Percentiles rank a stretch among this genome's conserved stretches.
These are phyloP conservation scores for Alternaria solani DNA, from an alignment of 2,329 filamentous ascomycete genomes.

Conservation along the genomic window DNA sequence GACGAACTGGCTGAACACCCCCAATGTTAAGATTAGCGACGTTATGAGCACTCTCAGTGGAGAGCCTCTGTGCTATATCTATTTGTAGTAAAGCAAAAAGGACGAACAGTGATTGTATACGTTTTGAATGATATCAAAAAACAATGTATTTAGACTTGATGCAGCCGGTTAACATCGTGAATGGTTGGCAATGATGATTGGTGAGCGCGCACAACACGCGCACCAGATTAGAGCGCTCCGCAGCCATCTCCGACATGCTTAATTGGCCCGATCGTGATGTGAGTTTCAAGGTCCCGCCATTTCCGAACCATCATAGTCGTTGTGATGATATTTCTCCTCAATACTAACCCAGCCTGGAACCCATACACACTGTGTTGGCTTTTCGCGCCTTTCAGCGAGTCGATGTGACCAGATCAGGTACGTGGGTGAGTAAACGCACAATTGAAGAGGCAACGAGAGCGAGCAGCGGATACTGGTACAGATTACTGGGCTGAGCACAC, in stretches of 20 bases:
- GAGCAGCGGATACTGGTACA: not conserved
- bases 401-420: not conserved
- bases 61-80: conserved; percentile 56
- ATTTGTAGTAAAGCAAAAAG: conserved; percentile 29
- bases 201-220: not conserved
- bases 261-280: not conserved
- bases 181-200: not conserved
- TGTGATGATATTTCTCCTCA: not conserved
- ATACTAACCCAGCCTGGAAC: not conserved
- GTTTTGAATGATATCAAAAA: not conserved
- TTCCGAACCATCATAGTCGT: not conserved
- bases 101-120: not conserved
- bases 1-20: conserved; percentile 46
- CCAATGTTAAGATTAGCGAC: conserved; percentile 45
- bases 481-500: not conserved
- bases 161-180: not conserved
- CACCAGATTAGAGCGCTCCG: not conserved
- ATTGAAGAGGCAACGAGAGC: not conserved
- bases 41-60: conserved; percentile 53
- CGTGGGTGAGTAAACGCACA: not conserved
- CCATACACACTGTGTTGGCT: too few relatives aligned
- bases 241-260: not conserved
- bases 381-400: not conserved
- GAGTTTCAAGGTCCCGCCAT: not conserved
- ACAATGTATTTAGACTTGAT: not conserved